Evolutionary conservation across 305 asterid genomes (phyloP).

Genomic region (Galium porrigens): DNA sequence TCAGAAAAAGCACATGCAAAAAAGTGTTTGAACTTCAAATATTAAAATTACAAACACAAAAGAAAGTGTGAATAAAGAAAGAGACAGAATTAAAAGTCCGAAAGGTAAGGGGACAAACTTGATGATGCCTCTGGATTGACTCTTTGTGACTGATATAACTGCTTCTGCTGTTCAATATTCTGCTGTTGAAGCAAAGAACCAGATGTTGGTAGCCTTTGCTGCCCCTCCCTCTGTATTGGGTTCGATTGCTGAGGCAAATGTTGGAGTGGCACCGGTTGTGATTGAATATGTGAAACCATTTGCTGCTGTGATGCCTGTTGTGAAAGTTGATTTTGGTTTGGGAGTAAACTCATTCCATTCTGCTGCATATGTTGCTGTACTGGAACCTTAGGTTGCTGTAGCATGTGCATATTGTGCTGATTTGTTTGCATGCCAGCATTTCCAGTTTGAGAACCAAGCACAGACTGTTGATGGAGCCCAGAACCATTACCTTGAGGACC

Average conservation of each 20-base stretch:
- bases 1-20: neutral
- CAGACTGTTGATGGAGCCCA: conserved; percentile 71
- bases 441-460: conserved; percentile 63
- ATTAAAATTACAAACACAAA: neutral
- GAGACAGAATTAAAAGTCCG: neutral
- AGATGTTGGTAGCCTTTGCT: conserved; percentile 63
- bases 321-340: conserved; percentile 59
- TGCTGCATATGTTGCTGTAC: conserved; percentile 75
- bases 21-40: neutral
- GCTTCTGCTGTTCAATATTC: conserved; percentile 66
- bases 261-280: conserved; percentile 71
- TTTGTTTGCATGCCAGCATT: conserved; percentile 42
- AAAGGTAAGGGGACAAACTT: conserved; percentile 35
- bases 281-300: conserved; percentile 65
- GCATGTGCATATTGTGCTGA: conserved; percentile 56
- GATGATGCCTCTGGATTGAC: conserved; percentile 52
- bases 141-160: conserved; percentile 62
- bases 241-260: conserved; percentile 62
- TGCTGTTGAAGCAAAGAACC: conserved; percentile 76
- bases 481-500: conserved; percentile 48
- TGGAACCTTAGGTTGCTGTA: conserved; percentile 58
- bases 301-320: conserved; percentile 72
- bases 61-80: neutral
- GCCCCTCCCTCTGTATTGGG: conserved; percentile 55
- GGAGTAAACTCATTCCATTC: conserved; percentile 39